A percentile compares a stretch with the other conserved stretches of the same genome.
phyloP scores from a whole-genome alignment of 2,329 filamentous ascomycete species.

The Diplocarpon rosae region DNA sequence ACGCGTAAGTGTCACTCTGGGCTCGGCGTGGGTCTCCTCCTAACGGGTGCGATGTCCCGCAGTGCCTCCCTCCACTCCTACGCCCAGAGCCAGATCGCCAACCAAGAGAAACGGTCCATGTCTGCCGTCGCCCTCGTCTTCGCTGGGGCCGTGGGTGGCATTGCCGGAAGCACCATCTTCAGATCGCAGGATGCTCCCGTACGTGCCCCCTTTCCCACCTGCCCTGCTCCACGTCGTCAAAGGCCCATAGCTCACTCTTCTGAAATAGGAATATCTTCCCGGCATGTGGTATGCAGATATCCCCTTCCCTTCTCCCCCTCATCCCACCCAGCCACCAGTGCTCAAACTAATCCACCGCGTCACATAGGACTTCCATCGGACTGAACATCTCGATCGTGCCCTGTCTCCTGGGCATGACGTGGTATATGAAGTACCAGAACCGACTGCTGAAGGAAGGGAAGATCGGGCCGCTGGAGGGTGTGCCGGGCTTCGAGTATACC shows the following conservation, averaged over 20 bases:
- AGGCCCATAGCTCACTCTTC: too few relatives aligned
- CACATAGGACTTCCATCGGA: background rate
- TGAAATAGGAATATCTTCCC: background rate
- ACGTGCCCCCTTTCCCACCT: background rate
- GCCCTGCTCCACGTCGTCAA: too few relatives aligned
- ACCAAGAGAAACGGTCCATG: background rate
- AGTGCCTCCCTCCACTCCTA: background rate
- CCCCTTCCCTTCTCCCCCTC: too few relatives aligned
- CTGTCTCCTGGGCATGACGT: background rate
- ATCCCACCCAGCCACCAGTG: background rate
- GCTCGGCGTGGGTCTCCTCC: background rate
- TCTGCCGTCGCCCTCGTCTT: background rate
- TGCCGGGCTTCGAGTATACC: background rate
- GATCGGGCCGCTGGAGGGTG: background rate
- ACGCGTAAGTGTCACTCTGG: background rate
- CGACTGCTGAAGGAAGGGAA: background rate
- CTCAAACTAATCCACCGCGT: background rate
- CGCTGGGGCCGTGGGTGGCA: background rate
- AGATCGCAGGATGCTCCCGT: background rate
- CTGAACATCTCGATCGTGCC: background rate
- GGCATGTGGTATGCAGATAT: constrained; percentile 1
- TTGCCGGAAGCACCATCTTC: background rate
- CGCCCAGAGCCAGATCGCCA: background rate
- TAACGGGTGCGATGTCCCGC: too few relatives aligned
- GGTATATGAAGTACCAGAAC: background rate